Percentiles rank a stretch among this genome's conserved stretches.
Evolutionary conservation across 2,329 filamentous ascomycete genomes (phyloP).

Genomic region (Xylaria hypoxylon): DNA sequence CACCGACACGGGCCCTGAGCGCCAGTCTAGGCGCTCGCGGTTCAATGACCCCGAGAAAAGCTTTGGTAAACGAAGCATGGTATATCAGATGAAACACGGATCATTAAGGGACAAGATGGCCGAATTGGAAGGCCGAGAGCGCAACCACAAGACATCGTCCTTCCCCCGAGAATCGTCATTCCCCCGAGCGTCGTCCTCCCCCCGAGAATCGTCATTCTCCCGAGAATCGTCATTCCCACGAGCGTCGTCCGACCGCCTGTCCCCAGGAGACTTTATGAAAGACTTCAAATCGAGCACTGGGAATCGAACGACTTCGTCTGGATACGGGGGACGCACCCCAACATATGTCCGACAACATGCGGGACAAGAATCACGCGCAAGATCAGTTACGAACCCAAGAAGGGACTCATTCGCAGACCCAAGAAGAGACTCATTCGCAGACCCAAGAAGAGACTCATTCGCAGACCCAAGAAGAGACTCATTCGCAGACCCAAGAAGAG

Average conservation of each 20-base stretch:
- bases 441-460: background rate
- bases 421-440: too few relatives aligned
- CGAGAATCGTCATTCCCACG: slow-evolving; percentile 8
- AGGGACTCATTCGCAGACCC: background rate
- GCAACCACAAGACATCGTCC: background rate
- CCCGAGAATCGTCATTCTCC: slow-evolving; percentile 2
- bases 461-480: background rate
- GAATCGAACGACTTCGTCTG: background rate
- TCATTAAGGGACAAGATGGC: slow-evolving; percentile 51
- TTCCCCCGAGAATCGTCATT: slow-evolving; percentile 3
- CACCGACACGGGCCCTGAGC: slow-evolving; percentile 55
- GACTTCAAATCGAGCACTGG: slow-evolving; percentile 15
- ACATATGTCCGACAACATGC: background rate
- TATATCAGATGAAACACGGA: slow-evolving; percentile 65
- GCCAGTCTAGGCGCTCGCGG: slow-evolving; percentile 61
- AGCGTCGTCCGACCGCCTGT: slow-evolving; percentile 17
- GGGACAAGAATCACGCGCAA: background rate
- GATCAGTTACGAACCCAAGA: background rate
- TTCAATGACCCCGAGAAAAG: slow-evolving; percentile 62
- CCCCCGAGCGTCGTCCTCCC: background rate
- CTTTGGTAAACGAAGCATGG: slow-evolving; percentile 68
- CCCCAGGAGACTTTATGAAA: slow-evolving; percentile 34
- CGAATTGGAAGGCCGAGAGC: background rate
- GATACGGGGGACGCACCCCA: background rate
- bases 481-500: background rate